Evolutionary conservation across 176 grass and related monocot genomes (phyloP).

Genomic region (Pontederia paniculata): DNA sequence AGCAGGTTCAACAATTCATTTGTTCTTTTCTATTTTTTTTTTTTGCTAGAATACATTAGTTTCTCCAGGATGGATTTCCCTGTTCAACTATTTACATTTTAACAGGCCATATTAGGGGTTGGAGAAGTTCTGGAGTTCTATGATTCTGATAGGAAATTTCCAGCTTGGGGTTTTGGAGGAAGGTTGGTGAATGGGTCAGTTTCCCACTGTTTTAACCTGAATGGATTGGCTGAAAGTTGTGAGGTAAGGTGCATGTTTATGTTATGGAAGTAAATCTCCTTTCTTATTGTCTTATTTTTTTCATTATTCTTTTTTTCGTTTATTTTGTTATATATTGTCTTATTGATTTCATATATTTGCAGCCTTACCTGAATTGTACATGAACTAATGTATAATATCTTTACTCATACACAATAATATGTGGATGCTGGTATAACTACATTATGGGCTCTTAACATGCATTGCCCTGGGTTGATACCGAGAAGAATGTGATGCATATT

Average conservation of each 20-base stretch:
- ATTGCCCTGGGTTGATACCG: no score
- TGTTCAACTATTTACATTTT: not conserved
- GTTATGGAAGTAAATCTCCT: conserved; percentile 1
- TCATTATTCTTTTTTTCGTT: no score
- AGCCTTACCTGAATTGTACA: no score
- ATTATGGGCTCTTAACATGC: no score
- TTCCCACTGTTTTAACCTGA: conserved; percentile 94
- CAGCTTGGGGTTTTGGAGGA: conserved; percentile 93
- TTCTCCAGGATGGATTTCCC: no score
- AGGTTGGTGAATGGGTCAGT: conserved; percentile 32
- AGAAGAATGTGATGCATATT: no score
- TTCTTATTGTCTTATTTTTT: conserved; percentile 3
- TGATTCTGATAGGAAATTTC: conserved; percentile 70
- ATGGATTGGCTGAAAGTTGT: conserved; percentile 31
- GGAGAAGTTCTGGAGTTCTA: conserved; percentile 93
- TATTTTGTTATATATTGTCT: no score
- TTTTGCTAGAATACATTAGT: not conserved
- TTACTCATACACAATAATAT: no score
- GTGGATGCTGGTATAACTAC: no score
- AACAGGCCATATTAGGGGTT: conserved; percentile 70
- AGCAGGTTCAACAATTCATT: conserved; percentile 38
- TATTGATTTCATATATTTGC: not conserved
- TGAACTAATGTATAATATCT: no score
- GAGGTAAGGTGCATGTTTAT: conserved; percentile 37
- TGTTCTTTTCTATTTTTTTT: not conserved